Percentiles rank a stretch among this genome's conserved stretches.
Evolutionary conservation across 805 yeast species (phyloP).

Genomic region (Ogataea nonfermentans): DNA sequence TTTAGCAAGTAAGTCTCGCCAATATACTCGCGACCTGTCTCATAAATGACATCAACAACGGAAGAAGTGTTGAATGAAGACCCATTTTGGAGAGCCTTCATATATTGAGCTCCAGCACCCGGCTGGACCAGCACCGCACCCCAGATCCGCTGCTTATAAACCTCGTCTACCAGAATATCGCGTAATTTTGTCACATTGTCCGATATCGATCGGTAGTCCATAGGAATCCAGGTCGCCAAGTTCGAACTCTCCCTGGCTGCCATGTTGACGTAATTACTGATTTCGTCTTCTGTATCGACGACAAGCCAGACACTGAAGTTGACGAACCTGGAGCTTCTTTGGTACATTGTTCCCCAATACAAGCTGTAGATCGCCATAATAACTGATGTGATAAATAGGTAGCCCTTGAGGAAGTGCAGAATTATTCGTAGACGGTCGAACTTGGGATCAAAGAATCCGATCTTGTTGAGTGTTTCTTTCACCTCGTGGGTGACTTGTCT

Average conservation of each 20-base stretch:
- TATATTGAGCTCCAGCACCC: constrained; percentile 45
- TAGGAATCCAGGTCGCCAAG: constrained; percentile 19
- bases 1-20: constrained; percentile 46
- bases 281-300: constrained; percentile 29
- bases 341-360: constrained; percentile 43
- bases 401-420: constrained; percentile 24
- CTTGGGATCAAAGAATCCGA: constrained; percentile 30
- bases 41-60: constrained; percentile 47
- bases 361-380: constrained; percentile 39
- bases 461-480: constrained; percentile 21
- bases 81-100: constrained; percentile 36
- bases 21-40: constrained; percentile 58
- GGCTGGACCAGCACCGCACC: constrained; percentile 50
- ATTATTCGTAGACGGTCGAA: constrained; percentile 17
- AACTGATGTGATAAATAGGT: constrained; percentile 33
- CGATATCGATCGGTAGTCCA: constrained; percentile 31
- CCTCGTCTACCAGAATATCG: constrained; percentile 39
- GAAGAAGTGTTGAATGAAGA: constrained; percentile 21
- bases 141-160: constrained; percentile 61
- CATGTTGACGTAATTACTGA: constrained; percentile 25
- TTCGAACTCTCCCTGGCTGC: constrained; percentile 19
- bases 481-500: constrained; percentile 19
- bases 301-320: constrained; percentile 38
- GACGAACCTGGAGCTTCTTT: constrained; percentile 28
- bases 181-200: constrained; percentile 32